Evolutionary conservation across 116 monocot genomes (phyloP).

Genomic region (Zostera marina): DNA sequence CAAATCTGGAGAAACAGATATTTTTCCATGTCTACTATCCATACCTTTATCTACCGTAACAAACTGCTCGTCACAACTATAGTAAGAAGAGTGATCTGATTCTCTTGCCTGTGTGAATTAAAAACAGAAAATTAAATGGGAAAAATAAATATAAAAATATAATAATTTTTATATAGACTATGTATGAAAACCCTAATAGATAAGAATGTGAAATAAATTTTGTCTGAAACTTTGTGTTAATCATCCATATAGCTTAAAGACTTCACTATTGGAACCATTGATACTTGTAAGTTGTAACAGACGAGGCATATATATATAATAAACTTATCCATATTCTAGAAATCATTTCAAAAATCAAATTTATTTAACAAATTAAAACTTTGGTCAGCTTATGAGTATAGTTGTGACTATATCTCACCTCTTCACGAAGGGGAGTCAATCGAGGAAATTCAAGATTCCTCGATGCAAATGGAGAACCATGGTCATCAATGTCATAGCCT

Average conservation of each 20-base stretch:
- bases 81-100: conserved; percentile 29
- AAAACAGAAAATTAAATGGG: neutral
- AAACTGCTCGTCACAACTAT: conserved; percentile 54
- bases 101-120: conserved; percentile 31
- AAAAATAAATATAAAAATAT: neutral
- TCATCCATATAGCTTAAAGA: too few species aligned
- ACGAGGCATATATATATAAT: neutral
- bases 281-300: too few species aligned
- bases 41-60: conserved; percentile 34
- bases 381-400: neutral
- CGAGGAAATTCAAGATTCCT: conserved; percentile 26
- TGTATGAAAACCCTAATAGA: neutral
- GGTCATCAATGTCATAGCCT: conserved; percentile 73
- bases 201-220: neutral
- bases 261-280: too few species aligned
- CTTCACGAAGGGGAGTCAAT: conserved; percentile 73
- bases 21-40: conserved; percentile 21
- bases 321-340: neutral
- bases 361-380: neutral
- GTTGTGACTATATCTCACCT: conserved; percentile 29
- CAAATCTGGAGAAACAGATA: conserved; percentile 9
- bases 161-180: neutral
- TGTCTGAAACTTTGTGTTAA: too few species aligned
- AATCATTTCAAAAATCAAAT: neutral
- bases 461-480: conserved; percentile 46